Base-by-base conservation (phyloP, 768 basidiomycete species). In the Hypholoma fasciculare region DNA sequence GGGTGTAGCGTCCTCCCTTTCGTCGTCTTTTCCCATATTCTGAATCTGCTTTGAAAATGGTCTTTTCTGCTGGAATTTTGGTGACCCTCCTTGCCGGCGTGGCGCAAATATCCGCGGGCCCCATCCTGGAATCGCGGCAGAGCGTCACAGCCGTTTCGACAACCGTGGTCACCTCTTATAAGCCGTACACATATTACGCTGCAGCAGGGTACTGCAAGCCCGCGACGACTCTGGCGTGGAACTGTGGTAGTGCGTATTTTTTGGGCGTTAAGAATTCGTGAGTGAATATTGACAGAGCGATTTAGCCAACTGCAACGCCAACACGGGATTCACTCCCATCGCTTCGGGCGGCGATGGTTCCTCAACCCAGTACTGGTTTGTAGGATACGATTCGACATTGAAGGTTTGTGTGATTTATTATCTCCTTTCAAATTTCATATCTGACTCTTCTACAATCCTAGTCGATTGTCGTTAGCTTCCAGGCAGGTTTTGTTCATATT, bases 121-220 rank as follows among this genome's bases (percentile, higher is more conserved):
- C 76, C 12, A 23, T 48, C 36, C 50, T 69, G n/a, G 72, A 47
- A 34, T 56, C 46, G 12, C 59, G 65, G 17, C 59, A 59, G 43
- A 76, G 42, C 13, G 40, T 82, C 58, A 72, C 72, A 1, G 56
- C 76, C 4, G 65, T 82, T 50, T 67, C 72, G 42, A 59, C 72
- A 6, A 19, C 77, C 0, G 74, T 82, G 62, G 74, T 85, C 11
- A 60, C 71, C 23, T 37, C 62, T 8, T 84, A 75, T 64, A 77
- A 66, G 27, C 73, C 82, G 0, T 85, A 77, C 69, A 74, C 82
- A 0, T 70, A 68, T 54, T 83, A 78, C 59, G 81, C 84, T 2
- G 74, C 74, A 30, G 65, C 83, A 8, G 83, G 72, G 0, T 82
- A 82, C 60, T 86, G 84, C 53, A 42, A 65, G 6, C 70, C 81